Evolutionary conservation across 495 filamentous ascomycete genomes (phyloP), one percentile per base, ranked within the genome.

Genomic region (Penicillium flavigenum): DNA sequence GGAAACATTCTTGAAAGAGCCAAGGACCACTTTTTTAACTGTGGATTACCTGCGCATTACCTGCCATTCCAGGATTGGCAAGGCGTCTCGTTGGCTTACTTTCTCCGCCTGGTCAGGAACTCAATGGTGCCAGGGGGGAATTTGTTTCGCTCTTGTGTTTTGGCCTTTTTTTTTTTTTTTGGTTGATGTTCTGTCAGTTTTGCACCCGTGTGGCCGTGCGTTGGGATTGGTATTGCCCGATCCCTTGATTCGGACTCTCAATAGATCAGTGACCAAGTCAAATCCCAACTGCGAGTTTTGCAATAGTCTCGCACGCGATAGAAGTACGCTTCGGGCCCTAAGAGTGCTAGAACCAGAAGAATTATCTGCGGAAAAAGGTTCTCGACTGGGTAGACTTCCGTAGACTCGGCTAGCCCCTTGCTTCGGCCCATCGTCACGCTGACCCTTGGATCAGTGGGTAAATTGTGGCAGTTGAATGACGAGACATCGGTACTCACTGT

Each of bases 361-460:
- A 48, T 29, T 45, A 46, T 11, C 43, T 1, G 5, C 8, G 9
- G 29, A 31, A 39, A 47, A 32, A 27, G 53, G 42, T 39, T 55
- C 14, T 29, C 29, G n/a, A 20, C 45, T 43, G 27, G 19, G 51
- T 50, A 53, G 26, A 54, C 52, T 58, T 54, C 48, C 47, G 54
- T 63, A 58, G 51, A 56, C 51, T 56, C 47, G 43, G 51, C 49
- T 45, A 56, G 52, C 65, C 63, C 65, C 65, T 68, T 68, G 56
- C 65, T 61, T 68, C 51, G 19, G 27, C 43, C 3, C 31, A 32
- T 59, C 59, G 47, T 60, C 62, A 62, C 57, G 49, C 54, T 60
- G 65, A 61, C 58, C 61, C 63, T 60, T 66, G 55, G 54, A 58
- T 49, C 47, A 29, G 27, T 20, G 31, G 29, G 46, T 11, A 14